Evolutionary conservation across 2,329 filamentous ascomycete species (phyloP).

Genomic region (Neonectria magnoliae): DNA sequence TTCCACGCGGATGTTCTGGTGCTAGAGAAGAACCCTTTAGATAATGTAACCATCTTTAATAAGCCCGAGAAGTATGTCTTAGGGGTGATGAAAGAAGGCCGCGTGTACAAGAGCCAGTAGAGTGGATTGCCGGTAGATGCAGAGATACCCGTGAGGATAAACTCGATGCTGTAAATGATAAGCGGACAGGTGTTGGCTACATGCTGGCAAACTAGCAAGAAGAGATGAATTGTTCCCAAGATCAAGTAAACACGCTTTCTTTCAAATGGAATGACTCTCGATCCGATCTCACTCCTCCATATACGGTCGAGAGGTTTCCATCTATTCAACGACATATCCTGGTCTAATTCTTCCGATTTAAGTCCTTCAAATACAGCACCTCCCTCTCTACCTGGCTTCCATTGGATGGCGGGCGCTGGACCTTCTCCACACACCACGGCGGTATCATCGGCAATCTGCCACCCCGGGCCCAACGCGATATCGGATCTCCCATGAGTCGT

Average conservation of each 20-base stretch:
- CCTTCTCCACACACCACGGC: neutral
- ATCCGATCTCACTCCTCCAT: neutral
- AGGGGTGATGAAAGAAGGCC: constrained; percentile 64
- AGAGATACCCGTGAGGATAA: constrained; percentile 22
- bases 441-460: constrained; percentile 14
- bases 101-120: constrained; percentile 35
- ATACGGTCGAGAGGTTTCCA: neutral
- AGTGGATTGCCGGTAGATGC: constrained; percentile 29
- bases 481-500: neutral
- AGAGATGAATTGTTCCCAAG: neutral
- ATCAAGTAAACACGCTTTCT: neutral
- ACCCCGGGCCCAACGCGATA: neutral
- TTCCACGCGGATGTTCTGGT: constrained; percentile 63
- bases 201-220: neutral
- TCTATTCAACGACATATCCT: neutral
- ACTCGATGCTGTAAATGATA: neutral
- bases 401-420: neutral
- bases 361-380: neutral
- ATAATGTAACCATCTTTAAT: constrained; percentile 63
- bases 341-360: neutral
- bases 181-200: neutral
- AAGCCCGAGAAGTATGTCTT: constrained; percentile 57
- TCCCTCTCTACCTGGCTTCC: neutral
- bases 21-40: constrained; percentile 61
- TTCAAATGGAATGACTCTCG: neutral